phyloP scores from a whole-genome alignment of 2,329 filamentous ascomycete genomes.

The Stemphylium vesicarium region DNA sequence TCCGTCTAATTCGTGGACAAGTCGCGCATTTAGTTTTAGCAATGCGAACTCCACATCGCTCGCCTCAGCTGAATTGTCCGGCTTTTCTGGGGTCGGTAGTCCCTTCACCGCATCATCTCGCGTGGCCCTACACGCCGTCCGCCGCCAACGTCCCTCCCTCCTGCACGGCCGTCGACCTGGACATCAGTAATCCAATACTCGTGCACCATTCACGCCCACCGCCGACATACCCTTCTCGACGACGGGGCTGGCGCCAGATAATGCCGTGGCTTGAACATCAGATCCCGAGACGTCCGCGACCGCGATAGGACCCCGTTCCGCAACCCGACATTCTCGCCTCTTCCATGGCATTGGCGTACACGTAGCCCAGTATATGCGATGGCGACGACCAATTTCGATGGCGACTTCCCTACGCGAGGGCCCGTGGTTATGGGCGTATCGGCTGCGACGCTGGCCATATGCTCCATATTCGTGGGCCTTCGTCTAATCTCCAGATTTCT shows the following conservation, averaged over 20 bases:
- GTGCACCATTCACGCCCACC: background rate
- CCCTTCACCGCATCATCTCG: slow-evolving; percentile 26
- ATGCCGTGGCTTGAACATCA: slow-evolving; percentile 28
- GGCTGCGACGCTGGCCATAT: slow-evolving; percentile 70
- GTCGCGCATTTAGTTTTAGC: slow-evolving; percentile 18
- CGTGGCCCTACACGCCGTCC: slow-evolving; percentile 1
- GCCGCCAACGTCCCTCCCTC: slow-evolving; percentile 10
- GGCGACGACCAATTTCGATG: slow-evolving; percentile 24
- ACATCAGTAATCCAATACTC: background rate
- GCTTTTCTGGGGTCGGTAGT: slow-evolving; percentile 27
- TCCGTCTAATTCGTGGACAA: slow-evolving; percentile 17
- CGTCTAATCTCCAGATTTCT: slow-evolving; percentile 74
- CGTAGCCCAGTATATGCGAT: slow-evolving; percentile 30
- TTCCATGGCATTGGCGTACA: slow-evolving; percentile 15
- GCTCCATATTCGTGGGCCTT: slow-evolving; percentile 75
- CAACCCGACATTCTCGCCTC: background rate
- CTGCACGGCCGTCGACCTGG: slow-evolving; percentile 2
- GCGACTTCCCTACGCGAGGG: slow-evolving; percentile 35
- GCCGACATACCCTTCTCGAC: slow-evolving; percentile 4
- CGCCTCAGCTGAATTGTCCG: slow-evolving; percentile 25
- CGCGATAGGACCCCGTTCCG: slow-evolving; percentile 26
- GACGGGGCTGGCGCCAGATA: slow-evolving; percentile 23
- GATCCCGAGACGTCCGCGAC: slow-evolving; percentile 31
- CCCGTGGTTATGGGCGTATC: slow-evolving; percentile 70
- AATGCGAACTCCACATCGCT: slow-evolving; percentile 27